Conservation (phyloP, 1,139 yeast species). For the Pichia sp. region DNA sequence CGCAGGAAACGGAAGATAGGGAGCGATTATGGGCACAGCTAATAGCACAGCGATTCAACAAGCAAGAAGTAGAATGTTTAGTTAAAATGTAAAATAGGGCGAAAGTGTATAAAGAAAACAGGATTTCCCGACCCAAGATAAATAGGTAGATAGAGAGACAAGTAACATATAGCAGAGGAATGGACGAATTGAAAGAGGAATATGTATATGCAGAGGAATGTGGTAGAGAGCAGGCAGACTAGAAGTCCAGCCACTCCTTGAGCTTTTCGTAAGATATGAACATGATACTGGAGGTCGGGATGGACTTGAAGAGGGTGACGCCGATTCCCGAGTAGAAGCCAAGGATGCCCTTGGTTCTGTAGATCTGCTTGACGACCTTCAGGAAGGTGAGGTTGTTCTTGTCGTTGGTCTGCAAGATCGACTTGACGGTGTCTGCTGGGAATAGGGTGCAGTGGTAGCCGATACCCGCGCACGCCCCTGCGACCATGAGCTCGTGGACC, state of each 20-base stretch:
- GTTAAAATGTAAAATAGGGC: too few relatives aligned
- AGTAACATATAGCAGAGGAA: background rate
- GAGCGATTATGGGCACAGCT: too few relatives aligned
- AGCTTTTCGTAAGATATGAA: slow-evolving; percentile 74
- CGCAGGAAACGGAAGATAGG: too few relatives aligned
- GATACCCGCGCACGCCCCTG: slow-evolving; percentile 88
- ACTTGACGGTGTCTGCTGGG: slow-evolving; percentile 89
- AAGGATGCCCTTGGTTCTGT: slow-evolving; percentile 49
- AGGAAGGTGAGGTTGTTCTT: slow-evolving; percentile 25
- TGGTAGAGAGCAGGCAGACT: background rate
- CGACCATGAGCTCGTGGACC: slow-evolving; percentile 53
- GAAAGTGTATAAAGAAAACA: background rate
- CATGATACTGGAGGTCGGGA: slow-evolving; percentile 87
- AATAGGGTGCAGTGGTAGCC: slow-evolving; percentile 74
- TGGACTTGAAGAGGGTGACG: slow-evolving; percentile 73
- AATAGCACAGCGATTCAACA: too few relatives aligned
- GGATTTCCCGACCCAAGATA: too few relatives aligned
- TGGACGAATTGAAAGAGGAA: background rate
- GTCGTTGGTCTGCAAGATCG: slow-evolving; percentile 69
- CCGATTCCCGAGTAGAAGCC: slow-evolving; percentile 85
- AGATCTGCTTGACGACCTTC: slow-evolving; percentile 38
- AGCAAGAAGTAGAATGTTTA: too few relatives aligned
- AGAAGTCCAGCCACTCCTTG: slow-evolving; percentile 33
- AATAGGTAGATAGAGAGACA: background rate
- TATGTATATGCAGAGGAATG: background rate